Base-by-base conservation (phyloP, 768 basidiomycete genomes). In the Cyclocybe aegerita region DNA sequence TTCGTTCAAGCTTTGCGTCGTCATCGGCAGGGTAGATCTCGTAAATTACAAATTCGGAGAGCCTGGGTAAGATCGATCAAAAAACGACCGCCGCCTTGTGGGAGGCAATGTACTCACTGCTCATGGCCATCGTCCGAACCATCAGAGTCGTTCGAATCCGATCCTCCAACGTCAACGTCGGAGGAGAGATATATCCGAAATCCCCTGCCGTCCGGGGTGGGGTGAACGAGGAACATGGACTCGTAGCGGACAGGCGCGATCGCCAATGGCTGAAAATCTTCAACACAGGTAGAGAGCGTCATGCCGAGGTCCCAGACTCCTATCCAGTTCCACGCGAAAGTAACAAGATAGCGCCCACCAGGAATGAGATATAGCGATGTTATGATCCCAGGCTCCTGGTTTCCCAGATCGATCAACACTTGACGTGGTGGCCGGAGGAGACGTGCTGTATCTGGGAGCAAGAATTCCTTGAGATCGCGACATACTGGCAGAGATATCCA, bases 301-400 rank as follows among this genome's bases (percentile, higher is more conserved):
- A 45, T 59, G 4, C 64, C 65, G 15, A 67, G 53, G 54, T 69
- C 68, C 65, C 65, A 67, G 12, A 69, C 38, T 17, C 55, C 33
- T 5, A 62, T 39, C 44, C 48, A 50, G 4, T 49, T 40, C 23
- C 39, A 38, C 7, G 56, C 45, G 7, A 57, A 48, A 1, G 60
- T 64, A 15, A 66, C 36, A n/a, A 67, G 60, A 50, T 59, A 69
- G 1, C 68, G 65, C 7, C 68, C 68, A 12, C 68, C 68, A 7
- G 68, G 64, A 30, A 69, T 52, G 29, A 69, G 53, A 40, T 53
- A 60, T n/a, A 61, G 39, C 30, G 43, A 48, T 29, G 40, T 36
- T 38, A 43, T 32, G 38, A 38, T 35, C 5, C 23, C 17, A 38
- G 59, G 52, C 39, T 45, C 43, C 37, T 15, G 48, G 50, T 35